Evolutionary conservation across 257 asterid species (phyloP).

Genomic region (Euphrasia confusa): DNA sequence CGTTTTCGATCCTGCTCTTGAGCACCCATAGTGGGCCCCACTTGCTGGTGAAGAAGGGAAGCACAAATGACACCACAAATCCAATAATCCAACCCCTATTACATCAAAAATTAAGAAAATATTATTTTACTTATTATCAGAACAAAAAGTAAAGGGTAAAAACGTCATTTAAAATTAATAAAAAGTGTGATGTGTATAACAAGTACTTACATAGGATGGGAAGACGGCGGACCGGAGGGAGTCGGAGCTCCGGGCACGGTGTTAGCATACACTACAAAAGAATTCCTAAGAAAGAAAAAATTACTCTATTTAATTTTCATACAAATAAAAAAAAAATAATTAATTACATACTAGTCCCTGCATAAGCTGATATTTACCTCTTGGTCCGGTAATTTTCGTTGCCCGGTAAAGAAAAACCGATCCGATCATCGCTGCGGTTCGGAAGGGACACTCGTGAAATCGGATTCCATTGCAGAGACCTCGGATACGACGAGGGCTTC

Average conservation of each 20-base stretch:
- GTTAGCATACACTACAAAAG: slow-evolving; percentile 32
- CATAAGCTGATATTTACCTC: neutral
- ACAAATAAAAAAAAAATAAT: neutral
- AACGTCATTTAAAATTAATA: no score
- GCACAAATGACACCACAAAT: slow-evolving; percentile 39
- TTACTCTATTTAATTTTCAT: neutral
- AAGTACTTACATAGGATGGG: neutral
- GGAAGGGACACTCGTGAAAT: slow-evolving; percentile 26
- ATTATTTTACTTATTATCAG: no score
- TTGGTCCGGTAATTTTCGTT: neutral
- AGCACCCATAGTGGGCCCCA: slow-evolving; percentile 61
- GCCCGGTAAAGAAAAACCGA: neutral
- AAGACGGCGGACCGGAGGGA: slow-evolving; percentile 9
- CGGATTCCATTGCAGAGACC: slow-evolving; percentile 29
- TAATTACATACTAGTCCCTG: neutral
- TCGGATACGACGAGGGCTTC: slow-evolving; percentile 18
- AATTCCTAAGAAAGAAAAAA: slow-evolving; percentile 27
- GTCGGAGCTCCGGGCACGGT: slow-evolving; percentile 42
- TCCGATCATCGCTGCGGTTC: neutral
- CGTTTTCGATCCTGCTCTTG: slow-evolving; percentile 44
- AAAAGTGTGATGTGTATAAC: no score
- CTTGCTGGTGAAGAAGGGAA: slow-evolving; percentile 59
- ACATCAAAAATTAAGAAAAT: neutral
- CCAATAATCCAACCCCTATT: slow-evolving; percentile 67
- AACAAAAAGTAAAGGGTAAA: no score